These are phyloP conservation scores for Ramichloridium luteum DNA, from an alignment of 2,329 filamentous ascomycete species.

Conservation along the genomic window DNA sequence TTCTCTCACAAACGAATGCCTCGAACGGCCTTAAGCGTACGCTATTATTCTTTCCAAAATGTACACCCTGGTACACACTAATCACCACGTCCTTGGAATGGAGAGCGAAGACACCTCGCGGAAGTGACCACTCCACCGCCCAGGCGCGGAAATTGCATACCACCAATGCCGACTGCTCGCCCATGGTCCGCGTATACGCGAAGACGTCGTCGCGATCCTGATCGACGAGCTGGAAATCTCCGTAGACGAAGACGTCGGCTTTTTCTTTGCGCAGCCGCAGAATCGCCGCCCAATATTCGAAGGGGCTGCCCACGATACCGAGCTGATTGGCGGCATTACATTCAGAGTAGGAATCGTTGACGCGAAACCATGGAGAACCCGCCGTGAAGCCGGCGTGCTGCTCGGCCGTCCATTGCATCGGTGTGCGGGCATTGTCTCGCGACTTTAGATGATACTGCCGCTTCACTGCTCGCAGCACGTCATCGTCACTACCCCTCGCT, in stretches of 20 bases:
- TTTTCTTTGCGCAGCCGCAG: constrained; percentile 7
- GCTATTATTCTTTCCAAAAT: too few species aligned
- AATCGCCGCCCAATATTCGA: constrained; percentile 43
- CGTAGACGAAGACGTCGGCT: constrained; percentile 9
- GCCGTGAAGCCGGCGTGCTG: constrained; percentile 48
- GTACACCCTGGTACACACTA: too few species aligned
- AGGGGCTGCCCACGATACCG: constrained; percentile 35
- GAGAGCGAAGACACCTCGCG: too few species aligned
- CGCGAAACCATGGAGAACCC: constrained; percentile 8
- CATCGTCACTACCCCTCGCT: constrained; percentile 20
- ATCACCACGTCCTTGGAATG: too few species aligned
- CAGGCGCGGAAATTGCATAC: too few species aligned
- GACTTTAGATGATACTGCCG: constrained; percentile 12
- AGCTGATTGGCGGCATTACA: constrained; percentile 29
- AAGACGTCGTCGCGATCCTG: constrained; percentile 9
- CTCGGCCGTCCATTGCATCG: constrained; percentile 52
- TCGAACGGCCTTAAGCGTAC: too few species aligned
- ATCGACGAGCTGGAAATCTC: constrained; percentile 11
- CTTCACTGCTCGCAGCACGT: constrained; percentile 10
- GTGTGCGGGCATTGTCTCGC: constrained; percentile 45
- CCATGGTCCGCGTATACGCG: constrained; percentile 5
- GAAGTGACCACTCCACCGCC: too few species aligned
- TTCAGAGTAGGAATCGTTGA: constrained; percentile 9
- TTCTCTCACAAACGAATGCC: too few species aligned
- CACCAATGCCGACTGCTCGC: constrained; percentile 5